A percentile compares a stretch with the other conserved stretches of the same genome.
phyloP scores from a whole-genome alignment of 805 yeast genomes.

The Myxozyma neglecta region DNA sequence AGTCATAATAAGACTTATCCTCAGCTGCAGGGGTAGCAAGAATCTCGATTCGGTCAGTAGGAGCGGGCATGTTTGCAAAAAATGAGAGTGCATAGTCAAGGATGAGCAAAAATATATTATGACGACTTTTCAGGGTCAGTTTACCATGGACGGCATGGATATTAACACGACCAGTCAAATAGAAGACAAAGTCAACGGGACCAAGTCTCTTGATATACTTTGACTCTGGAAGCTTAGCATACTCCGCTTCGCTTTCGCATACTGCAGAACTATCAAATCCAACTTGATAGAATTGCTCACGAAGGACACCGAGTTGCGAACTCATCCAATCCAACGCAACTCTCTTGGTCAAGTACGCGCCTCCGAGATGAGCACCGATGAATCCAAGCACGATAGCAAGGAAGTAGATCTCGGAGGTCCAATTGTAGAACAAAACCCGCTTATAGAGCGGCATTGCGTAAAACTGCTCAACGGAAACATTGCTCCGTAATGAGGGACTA shows the following conservation, averaged over 20 bases:
- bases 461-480: slow-evolving; percentile 49
- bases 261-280: slow-evolving; percentile 45
- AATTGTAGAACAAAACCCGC: slow-evolving; percentile 63
- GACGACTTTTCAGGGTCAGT: slow-evolving; percentile 72
- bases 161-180: slow-evolving; percentile 86
- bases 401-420: slow-evolving; percentile 71
- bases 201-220: slow-evolving; percentile 54
- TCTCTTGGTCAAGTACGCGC: slow-evolving; percentile 57
- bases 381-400: slow-evolving; percentile 53
- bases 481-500: not conserved
- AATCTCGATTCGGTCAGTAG: slow-evolving; percentile 59
- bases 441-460: slow-evolving; percentile 56
- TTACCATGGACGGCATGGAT: slow-evolving; percentile 62
- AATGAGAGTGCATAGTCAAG: slow-evolving; percentile 63
- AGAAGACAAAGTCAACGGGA: slow-evolving; percentile 60
- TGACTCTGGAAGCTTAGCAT: slow-evolving; percentile 41
- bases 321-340: slow-evolving; percentile 56
- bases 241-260: slow-evolving; percentile 28
- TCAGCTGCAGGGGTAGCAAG: slow-evolving; percentile 58
- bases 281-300: slow-evolving; percentile 73
- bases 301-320: slow-evolving; percentile 53
- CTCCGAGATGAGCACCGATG: slow-evolving; percentile 54
- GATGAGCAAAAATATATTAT: slow-evolving; percentile 66
- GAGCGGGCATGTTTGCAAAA: slow-evolving; percentile 47
- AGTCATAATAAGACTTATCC: slow-evolving; percentile 47